Evolutionary conservation across 1,284 basidiomycete genomes (phyloP), one percentile per base, ranked within the genome.

Genomic region (Cutaneotrichosporon sp.): DNA sequence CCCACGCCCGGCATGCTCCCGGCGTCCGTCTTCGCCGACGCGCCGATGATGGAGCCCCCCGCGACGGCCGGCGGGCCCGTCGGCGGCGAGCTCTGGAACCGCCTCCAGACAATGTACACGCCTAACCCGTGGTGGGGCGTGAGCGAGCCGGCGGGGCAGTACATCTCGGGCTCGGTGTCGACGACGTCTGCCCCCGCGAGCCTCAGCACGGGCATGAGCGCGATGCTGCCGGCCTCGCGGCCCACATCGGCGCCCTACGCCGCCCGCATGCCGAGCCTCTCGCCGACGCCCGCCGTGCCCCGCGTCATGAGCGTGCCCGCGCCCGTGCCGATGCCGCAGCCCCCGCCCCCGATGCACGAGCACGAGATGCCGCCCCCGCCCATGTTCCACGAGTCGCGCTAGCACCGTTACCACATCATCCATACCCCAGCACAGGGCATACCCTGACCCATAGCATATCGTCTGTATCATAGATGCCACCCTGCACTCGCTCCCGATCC

Each of bases 71-170:
- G 63, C 8, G 62, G 58, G 18, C 54, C 68, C 47, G 60, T 64
- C 6, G 36, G 54, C 61, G 63, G 65, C 1, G 73, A 75, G 54
- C 62, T 78, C 0, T 76, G 76, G 74, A 69, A 69, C 24, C 64
- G 72, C 34, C 63, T 78, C 7, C 76, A 78, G 62, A 72, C 73
- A 7, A 73, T 74, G 59, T 78, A 78, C 58, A 73, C 75, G 56
- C 76, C 76, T 1, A 65, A 69, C 3, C 55, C 62, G 2, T 62
- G 60, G 60, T 65, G 64, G 64, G 60, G 64, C 24, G 27, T 56
- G 3, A 49, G 45, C 27, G n/a, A 52, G 18, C 16, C 50, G 5
- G 31, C n/a, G 4, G 33, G 20, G 20, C 33, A 53, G 22, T 36
- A 38, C 31, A 2, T 13, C 18, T 52, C 50, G 10, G 46, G 46